Evolutionary conservation across 768 basidiomycete genomes (phyloP).

Genomic region (Lentinula sp.): DNA sequence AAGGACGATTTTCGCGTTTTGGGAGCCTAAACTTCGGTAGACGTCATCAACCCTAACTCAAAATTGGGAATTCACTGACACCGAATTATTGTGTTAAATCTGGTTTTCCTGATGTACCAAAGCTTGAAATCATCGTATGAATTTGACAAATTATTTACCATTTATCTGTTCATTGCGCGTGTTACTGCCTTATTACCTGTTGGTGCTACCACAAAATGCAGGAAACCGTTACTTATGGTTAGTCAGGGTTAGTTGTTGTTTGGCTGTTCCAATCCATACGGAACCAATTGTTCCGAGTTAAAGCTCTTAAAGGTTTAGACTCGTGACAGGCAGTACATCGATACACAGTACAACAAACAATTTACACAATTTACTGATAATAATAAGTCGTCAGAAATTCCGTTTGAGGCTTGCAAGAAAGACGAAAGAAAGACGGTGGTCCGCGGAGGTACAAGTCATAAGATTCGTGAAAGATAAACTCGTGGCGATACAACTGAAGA

Average conservation of each 20-base stretch:
- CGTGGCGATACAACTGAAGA: neutral
- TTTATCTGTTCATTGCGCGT: neutral
- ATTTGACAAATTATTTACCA: neutral
- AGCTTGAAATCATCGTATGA: neutral
- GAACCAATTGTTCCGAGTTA: neutral
- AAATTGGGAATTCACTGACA: too few species aligned
- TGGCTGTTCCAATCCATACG: neutral
- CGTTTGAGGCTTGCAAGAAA: neutral
- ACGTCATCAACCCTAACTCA: constrained; percentile 16
- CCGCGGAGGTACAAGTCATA: neutral
- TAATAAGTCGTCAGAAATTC: neutral
- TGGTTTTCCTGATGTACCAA: neutral
- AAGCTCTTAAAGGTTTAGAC: neutral
- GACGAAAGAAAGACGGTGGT: neutral
- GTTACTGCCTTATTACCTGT: neutral
- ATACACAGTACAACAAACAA: neutral
- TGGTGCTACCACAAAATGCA: too few species aligned
- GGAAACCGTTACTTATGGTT: too few species aligned
- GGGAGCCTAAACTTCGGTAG: constrained; percentile 70
- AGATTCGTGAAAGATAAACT: neutral
- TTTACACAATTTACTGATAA: neutral
- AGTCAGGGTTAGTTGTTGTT: neutral
- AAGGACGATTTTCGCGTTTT: constrained; percentile 70
- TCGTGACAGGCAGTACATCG: neutral
- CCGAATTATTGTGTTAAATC: constrained; percentile 2